A percentile compares a stretch with the other conserved stretches of the same genome.
phyloP scores from a whole-genome alignment of 495 filamentous ascomycete genomes.

The Penicillium riverlandense region DNA sequence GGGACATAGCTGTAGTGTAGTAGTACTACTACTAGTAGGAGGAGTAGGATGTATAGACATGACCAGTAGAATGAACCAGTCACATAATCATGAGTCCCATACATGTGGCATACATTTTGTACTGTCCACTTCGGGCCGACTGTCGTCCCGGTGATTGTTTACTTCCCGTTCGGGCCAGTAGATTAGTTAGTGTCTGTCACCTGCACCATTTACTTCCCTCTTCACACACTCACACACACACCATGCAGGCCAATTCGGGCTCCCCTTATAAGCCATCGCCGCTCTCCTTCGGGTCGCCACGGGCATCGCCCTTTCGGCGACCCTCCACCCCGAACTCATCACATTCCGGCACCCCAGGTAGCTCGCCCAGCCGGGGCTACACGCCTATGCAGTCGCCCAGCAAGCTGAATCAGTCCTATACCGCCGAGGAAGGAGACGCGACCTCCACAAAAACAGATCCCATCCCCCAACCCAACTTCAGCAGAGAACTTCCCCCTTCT shows the following conservation, averaged over 20 bases:
- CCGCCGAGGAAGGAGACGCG: conserved; percentile 31
- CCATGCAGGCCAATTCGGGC: conserved; percentile 26
- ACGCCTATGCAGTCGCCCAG: conserved; percentile 39
- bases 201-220: no score
- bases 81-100: no score
- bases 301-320: conserved; percentile 70
- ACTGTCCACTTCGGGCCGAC: no score
- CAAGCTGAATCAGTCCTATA: conserved; percentile 43
- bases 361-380: conserved; percentile 36
- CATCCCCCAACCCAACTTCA: conserved; percentile 34
- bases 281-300: conserved; percentile 58
- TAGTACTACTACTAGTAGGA: no score
- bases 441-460: conserved; percentile 20
- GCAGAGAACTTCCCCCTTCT: conserved; percentile 33
- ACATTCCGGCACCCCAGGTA: conserved; percentile 36
- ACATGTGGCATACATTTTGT: no score
- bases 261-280: conserved; percentile 64
- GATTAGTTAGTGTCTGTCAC: no score
- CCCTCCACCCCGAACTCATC: conserved; percentile 45
- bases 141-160: conserved; percentile 14
- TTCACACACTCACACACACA: not conserved
- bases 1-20: no score
- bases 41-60: no score
- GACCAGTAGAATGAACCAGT: no score
- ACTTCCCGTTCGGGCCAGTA: not conserved